Evolutionary conservation across 139 green algal genomes (phyloP), one percentile per base, ranked within the genome.

Genomic region (Desmodesmus armatus): DNA sequence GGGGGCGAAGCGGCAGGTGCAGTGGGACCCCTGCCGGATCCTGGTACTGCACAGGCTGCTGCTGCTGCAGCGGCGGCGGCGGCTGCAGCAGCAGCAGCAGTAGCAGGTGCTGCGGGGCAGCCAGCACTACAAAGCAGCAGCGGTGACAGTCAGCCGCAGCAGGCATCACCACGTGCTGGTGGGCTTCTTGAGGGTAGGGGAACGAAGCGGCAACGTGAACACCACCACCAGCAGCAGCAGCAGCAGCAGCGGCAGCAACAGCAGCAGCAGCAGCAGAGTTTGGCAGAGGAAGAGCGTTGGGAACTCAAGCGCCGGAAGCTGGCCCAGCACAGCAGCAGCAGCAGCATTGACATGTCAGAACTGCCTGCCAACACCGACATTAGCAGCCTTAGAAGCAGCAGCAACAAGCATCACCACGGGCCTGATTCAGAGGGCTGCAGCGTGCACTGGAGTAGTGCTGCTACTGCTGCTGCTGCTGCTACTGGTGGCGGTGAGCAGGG

Each of bases 401-500:
- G 71, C 71, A 40, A 44, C 37, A 73, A 84, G 66, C 40, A 62
- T 29, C 37, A 75, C 41, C 62, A 76, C 47, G 60, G 78, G 2
- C 76, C 53, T 47, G 21, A 41, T 21, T 21, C 51, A 35, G 63
- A 37, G 19, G 79, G 67, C 67, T 72, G 73, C 31, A 85, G 69
- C 67, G n/a, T 88, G 84, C 77, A 83, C 84, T 74, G 82, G 82
- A n/a, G n/a, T n/a, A n/a, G n/a, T n/a, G n/a, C n/a, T n/a, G n/a
- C n/a, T n/a, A n/a, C n/a, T n/a, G n/a, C n/a, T n/a, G n/a, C 40
- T 55, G 39, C 35, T 83, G 35, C 75, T 80, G 35, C 87, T 82
- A n/a, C n/a, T n/a, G n/a, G n/a, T n/a, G n/a, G n/a, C n/a, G n/a
- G n/a, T n/a, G n/a, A n/a, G n/a, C n/a, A n/a, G n/a, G n/a, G n/a